These are phyloP conservation scores for Alternaria conjuncta DNA, from an alignment of 2,329 filamentous ascomycete genomes.

Conservation along the genomic window DNA sequence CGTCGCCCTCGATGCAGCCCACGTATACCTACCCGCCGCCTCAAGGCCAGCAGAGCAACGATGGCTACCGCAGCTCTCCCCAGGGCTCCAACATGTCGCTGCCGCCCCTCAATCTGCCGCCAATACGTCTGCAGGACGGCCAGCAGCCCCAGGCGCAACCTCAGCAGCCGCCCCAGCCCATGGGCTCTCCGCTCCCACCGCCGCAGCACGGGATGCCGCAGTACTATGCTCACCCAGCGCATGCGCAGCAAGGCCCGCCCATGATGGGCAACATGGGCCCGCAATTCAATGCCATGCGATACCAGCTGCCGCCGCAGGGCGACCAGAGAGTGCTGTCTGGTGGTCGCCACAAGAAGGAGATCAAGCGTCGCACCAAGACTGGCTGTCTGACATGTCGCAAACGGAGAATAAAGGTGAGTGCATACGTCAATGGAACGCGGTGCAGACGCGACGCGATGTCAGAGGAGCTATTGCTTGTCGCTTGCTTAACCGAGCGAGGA, in stretches of 20 bases:
- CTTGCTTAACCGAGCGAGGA: constrained; percentile 45
- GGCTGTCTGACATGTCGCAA: constrained; percentile 67
- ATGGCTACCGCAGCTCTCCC: constrained; percentile 56
- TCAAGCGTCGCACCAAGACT: constrained; percentile 77
- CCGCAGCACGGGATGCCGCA: constrained; percentile 58
- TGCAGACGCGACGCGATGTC: constrained; percentile 36
- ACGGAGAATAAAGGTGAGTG: constrained; percentile 72
- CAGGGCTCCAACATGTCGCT: constrained; percentile 53
- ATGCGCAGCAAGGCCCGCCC: constrained; percentile 53
- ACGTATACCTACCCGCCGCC: constrained; percentile 58
- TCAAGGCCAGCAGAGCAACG: constrained; percentile 44
- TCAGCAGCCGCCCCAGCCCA: constrained; percentile 48
- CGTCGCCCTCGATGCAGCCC: constrained; percentile 57
- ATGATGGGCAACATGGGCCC: constrained; percentile 59
- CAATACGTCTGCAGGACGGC: constrained; percentile 58
- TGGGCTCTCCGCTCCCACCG: constrained; percentile 62
- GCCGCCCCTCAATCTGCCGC: constrained; percentile 57
- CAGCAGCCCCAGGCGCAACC: constrained; percentile 45
- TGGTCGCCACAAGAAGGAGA: constrained; percentile 73
- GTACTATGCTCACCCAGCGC: constrained; percentile 58
- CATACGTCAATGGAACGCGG: constrained; percentile 33
- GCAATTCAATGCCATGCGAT: constrained; percentile 59
- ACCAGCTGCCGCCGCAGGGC: constrained; percentile 59
- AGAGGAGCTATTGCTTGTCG: constrained; percentile 24
- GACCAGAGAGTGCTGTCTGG: constrained; percentile 65